Conservation (phyloP, 1,284 basidiomycete genomes). For the Takashimella tepidaria region DNA sequence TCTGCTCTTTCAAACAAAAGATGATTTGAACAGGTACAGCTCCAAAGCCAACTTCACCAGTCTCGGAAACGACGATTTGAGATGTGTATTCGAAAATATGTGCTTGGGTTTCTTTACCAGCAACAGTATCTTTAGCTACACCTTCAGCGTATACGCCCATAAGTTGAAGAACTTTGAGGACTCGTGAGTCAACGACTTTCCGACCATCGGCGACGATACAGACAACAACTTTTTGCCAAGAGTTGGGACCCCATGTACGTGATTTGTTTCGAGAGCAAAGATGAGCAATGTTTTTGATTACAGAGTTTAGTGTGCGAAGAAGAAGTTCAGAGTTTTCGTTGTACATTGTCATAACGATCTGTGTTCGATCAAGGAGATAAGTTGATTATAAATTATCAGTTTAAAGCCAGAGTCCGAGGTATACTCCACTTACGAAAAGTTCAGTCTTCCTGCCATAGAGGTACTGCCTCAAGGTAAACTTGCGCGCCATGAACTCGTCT, state of each 20-base stretch:
- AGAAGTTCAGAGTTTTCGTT: constrained; percentile 90
- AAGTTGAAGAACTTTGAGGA: constrained; percentile 49
- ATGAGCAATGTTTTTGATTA: constrained; percentile 84
- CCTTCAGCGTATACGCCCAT: constrained; percentile 98
- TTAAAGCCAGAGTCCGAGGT: too few species aligned
- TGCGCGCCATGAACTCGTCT: constrained; percentile 52
- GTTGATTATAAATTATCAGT: neutral
- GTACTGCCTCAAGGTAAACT: constrained; percentile 79
- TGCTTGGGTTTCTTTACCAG: constrained; percentile 85
- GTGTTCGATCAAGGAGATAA: constrained; percentile 3
- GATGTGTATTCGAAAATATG: constrained; percentile 91
- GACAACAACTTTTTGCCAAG: constrained; percentile 92
- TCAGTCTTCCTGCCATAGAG: constrained; percentile 80
- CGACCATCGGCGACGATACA: constrained; percentile 89
- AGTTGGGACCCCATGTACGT: constrained; percentile 88
- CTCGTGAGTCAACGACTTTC: constrained; percentile 73
- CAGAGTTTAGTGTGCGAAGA: constrained; percentile 81
- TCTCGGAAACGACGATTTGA: constrained; percentile 64
- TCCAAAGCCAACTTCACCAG: constrained; percentile 78
- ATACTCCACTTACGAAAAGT: constrained; percentile 61
- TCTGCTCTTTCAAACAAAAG: constrained; percentile 88
- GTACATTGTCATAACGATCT: constrained; percentile 90
- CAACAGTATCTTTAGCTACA: constrained; percentile 87
- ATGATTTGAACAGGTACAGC: constrained; percentile 83
- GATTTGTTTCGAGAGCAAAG: constrained; percentile 73